phyloP scores from a whole-genome alignment of 768 basidiomycete species.

The Amanita inopinata region DNA sequence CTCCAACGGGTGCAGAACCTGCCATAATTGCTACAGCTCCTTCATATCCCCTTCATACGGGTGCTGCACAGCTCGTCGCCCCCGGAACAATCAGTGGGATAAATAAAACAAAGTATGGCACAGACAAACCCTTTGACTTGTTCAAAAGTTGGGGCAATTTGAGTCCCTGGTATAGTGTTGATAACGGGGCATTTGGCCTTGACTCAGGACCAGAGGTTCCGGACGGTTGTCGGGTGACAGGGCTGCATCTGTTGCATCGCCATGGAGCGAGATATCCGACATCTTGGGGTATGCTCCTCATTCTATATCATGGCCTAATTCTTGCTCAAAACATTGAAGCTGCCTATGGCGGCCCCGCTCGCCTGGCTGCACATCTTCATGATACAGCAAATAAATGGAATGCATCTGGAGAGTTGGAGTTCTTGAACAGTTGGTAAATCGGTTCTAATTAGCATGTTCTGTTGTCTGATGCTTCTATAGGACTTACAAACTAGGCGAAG shows the following conservation, averaged over 20 bases:
- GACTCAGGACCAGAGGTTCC: conserved; percentile 65
- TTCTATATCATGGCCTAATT: conserved; percentile 3
- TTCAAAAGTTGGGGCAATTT: conserved; percentile 79
- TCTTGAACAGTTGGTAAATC: conserved; percentile 75
- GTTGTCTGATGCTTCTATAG: conserved; percentile 24
- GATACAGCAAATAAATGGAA: conserved; percentile 48
- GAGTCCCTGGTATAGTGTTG: conserved; percentile 78
- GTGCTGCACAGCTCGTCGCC: conserved; percentile 52
- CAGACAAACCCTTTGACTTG: conserved; percentile 40
- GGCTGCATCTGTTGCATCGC: conserved; percentile 70
- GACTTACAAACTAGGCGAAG: conserved; percentile 87
- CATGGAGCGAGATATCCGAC: conserved; percentile 76
- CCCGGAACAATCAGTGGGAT: conserved; percentile 27
- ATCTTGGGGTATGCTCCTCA: conserved; percentile 39
- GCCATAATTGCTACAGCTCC: conserved; percentile 67
- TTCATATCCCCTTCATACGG: conserved; percentile 68
- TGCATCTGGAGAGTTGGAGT: conserved; percentile 54
- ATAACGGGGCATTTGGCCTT: conserved; percentile 55
- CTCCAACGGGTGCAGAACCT: conserved; percentile 73
- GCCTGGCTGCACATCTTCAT: conserved; percentile 47
- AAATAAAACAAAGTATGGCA: conserved; percentile 15
- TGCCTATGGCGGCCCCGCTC: conserved; percentile 52
- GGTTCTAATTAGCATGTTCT: background rate
- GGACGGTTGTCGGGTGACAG: conserved; percentile 59
- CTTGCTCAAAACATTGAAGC: conserved; percentile 23